These are phyloP conservation scores for Fusarium sublunatum DNA, from an alignment of 2,329 filamentous ascomycete genomes.

Conservation along the genomic window DNA sequence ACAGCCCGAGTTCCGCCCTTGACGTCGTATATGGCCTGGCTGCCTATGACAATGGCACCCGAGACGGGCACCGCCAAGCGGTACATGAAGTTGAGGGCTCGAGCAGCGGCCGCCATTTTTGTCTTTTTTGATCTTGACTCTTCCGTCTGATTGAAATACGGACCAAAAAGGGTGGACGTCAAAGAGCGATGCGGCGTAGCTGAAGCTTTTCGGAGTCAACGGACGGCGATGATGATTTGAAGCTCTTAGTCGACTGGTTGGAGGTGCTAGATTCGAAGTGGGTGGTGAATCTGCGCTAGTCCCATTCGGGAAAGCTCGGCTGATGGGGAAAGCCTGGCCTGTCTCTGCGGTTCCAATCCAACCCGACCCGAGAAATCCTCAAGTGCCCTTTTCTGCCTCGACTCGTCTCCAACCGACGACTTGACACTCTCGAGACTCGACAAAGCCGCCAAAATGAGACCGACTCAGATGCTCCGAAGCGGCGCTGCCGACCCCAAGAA, in stretches of 20 bases:
- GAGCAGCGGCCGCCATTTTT: conserved; percentile 66
- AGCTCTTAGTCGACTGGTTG: conserved; percentile 40
- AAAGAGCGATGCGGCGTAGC: conserved; percentile 30
- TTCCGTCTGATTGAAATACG: conserved; percentile 2
- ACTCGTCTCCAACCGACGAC: conserved; percentile 43
- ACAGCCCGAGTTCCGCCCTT: conserved; percentile 93
- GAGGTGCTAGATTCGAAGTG: conserved; percentile 20
- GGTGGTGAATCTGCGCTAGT: conserved; percentile 46
- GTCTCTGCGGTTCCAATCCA: conserved; percentile 43
- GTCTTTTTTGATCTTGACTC: conserved; percentile 1
- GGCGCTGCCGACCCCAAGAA: conserved; percentile 50
- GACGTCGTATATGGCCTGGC: conserved; percentile 94
- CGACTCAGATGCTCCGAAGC: conserved; percentile 53
- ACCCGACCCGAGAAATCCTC: conserved; percentile 45
- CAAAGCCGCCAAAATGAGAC: conserved; percentile 54
- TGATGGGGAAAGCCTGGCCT: conserved; percentile 43
- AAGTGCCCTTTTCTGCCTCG: conserved; percentile 44
- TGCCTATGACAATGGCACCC: conserved; percentile 72
- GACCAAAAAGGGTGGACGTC: conserved; percentile 9
- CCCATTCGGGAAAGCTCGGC: conserved; percentile 52
- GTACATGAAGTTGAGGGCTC: conserved; percentile 71
- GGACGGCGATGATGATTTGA: conserved; percentile 44
- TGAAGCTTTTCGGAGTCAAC: conserved; percentile 45
- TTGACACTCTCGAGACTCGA: conserved; percentile 35
- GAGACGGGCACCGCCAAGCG: conserved; percentile 78